phyloP scores from a whole-genome alignment of 371 early-diverging fungal species.

The Phascolomyces articulosus region DNA sequence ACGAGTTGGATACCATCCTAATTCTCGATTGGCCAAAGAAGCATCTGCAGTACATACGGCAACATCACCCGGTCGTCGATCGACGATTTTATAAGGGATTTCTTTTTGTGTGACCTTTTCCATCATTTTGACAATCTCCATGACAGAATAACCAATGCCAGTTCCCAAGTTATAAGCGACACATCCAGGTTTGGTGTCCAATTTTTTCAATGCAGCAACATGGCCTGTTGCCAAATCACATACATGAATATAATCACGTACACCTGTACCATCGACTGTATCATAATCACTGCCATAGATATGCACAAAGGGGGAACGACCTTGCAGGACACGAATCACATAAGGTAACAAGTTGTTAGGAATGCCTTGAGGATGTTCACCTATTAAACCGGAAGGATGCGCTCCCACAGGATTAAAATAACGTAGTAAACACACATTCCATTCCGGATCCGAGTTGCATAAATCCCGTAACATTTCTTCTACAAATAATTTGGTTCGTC shows the following conservation, averaged over 20 bases:
- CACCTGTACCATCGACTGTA: conserved; percentile 91
- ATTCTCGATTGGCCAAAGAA: conserved; percentile 65
- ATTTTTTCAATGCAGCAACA: conserved; percentile 73
- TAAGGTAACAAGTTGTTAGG: conserved; percentile 93
- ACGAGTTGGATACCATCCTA: conserved; percentile 77
- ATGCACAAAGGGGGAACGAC: conserved; percentile 70
- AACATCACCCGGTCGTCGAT: conserved; percentile 83
- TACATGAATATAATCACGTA: conserved; percentile 92
- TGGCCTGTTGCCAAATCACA: conserved; percentile 88
- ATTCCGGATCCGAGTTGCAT: conserved; percentile 55
- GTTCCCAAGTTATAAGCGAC: conserved; percentile 86
- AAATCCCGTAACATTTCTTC: conserved; percentile 82
- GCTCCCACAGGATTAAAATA: conserved; percentile 96
- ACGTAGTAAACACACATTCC: conserved; percentile 71
- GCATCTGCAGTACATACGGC: conserved; percentile 83
- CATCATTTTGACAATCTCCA: conserved; percentile 84
- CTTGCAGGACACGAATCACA: conserved; percentile 80
- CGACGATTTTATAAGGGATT: conserved; percentile 68
- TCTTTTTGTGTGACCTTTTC: conserved; percentile 64
- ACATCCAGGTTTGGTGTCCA: conserved; percentile 60
- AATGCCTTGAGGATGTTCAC: conserved; percentile 84
- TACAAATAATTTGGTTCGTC: conserved; percentile 82
- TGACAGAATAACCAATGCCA: conserved; percentile 84
- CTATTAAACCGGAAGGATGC: conserved; percentile 83
- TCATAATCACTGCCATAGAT: conserved; percentile 86